Percentiles rank a stretch among this genome's conserved stretches.
Conservation (phyloP, 164 flowering plant species). For the Euptelea pleiosperma region DNA sequence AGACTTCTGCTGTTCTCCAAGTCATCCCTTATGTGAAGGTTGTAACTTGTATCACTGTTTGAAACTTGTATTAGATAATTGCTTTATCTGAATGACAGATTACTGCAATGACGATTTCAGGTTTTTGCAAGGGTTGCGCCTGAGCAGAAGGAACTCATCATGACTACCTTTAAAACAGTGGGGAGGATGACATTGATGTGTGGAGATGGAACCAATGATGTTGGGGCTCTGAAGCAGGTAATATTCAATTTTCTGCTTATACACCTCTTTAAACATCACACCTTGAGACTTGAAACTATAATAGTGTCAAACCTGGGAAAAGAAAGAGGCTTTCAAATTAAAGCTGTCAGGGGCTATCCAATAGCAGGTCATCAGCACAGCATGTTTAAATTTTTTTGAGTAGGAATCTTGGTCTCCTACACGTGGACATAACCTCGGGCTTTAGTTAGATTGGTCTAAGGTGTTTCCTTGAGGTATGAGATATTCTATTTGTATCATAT, state of each 20-base stretch:
- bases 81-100: constrained; percentile 6
- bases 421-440: too few species aligned
- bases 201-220: constrained; percentile 99
- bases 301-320: too few species aligned
- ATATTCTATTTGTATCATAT: too few species aligned
- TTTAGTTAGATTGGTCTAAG: too few species aligned
- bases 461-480: too few species aligned
- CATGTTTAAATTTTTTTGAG: too few species aligned
- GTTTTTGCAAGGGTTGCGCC: constrained; percentile 99
- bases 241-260: background rate
- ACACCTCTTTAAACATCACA: too few species aligned
- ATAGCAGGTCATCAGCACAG: too few species aligned
- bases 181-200: constrained; percentile 96
- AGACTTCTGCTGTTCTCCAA: constrained; percentile 57
- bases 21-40: constrained; percentile 95
- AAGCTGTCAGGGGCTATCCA: too few species aligned
- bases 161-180: constrained; percentile 85
- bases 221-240: constrained; percentile 98
- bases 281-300: too few species aligned
- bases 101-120: constrained; percentile 31
- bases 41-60: background rate
- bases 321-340: too few species aligned
- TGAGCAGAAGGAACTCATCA: constrained; percentile 89
- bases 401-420: too few species aligned
- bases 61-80: background rate